Percentiles rank a stretch among this genome's conserved stretches.
These are phyloP conservation scores for Ceratocystis albifundus DNA, from an alignment of 2,329 filamentous ascomycete species.

Conservation along the genomic window DNA sequence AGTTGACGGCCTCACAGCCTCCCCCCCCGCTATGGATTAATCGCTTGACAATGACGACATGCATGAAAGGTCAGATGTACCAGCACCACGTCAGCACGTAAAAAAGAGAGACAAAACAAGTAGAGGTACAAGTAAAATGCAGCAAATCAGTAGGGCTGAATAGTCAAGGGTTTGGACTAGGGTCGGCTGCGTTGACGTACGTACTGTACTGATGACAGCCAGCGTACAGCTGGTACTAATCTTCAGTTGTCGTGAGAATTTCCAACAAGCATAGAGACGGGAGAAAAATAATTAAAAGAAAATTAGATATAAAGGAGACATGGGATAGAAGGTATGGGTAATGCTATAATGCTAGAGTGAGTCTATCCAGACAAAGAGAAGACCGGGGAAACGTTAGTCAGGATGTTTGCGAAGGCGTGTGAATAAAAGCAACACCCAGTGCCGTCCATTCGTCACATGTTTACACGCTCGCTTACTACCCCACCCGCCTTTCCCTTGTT, in stretches of 20 bases:
- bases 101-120: background rate
- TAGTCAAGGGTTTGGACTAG: slow-evolving; percentile 1
- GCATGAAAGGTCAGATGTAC: background rate
- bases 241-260: too few relatives aligned
- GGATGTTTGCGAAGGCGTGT: background rate
- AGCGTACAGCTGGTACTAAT: too few relatives aligned
- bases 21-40: background rate
- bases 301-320: background rate
- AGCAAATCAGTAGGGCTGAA: background rate
- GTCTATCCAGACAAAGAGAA: background rate
- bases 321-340: slow-evolving; percentile 8
- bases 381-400: background rate
- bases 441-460: background rate
- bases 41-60: background rate
- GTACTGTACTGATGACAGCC: background rate
- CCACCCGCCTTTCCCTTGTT: background rate
- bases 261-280: background rate
- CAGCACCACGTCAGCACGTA: background rate
- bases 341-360: slow-evolving; percentile 10
- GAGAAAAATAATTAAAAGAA: background rate
- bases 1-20: slow-evolving; percentile 2
- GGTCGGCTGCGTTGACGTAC: background rate
- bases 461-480: background rate
- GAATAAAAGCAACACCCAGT: background rate
- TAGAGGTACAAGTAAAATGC: background rate